Percentiles rank a stretch among this genome's conserved stretches.
Conservation (phyloP, 495 filamentous ascomycete species). For the Aspergillus coremiiformis region DNA sequence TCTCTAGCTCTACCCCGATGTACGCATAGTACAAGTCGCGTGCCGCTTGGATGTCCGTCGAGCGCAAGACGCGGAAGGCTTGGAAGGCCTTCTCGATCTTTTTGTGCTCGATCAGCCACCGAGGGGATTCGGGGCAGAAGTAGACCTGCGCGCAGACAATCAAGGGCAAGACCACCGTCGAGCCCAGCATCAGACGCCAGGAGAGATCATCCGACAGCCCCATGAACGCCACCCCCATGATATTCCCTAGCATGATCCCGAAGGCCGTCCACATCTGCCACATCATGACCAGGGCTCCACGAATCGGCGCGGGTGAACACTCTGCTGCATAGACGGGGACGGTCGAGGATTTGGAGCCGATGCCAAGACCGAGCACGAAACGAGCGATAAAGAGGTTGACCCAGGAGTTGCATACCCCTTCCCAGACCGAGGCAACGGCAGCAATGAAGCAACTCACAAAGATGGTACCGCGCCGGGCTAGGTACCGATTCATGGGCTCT, state of each 20-base stretch:
- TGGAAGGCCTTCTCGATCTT: conserved; percentile 37
- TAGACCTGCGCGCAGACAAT: conserved; percentile 47
- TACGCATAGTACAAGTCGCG: conserved; percentile 51
- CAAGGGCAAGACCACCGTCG: conserved; percentile 35
- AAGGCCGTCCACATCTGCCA: conserved; percentile 67
- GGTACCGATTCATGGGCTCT: conserved; percentile 49
- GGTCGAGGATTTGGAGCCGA: conserved; percentile 52
- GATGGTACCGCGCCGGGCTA: conserved; percentile 53
- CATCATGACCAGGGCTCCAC: conserved; percentile 55
- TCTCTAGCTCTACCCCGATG: conserved; percentile 39
- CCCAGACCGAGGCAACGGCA: conserved; percentile 43
- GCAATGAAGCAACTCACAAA: conserved; percentile 45
- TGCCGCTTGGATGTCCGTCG: conserved; percentile 41
- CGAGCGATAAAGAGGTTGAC: conserved; percentile 47
- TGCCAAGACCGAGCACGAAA: conserved; percentile 55
- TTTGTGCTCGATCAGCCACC: conserved; percentile 56
- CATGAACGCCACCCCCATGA: conserved; percentile 62
- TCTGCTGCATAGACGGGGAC: conserved; percentile 55
- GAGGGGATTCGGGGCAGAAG: conserved; percentile 59
- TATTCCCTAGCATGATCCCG: conserved; percentile 72
- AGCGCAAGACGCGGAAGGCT: conserved; percentile 39
- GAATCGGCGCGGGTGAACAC: conserved; percentile 48
- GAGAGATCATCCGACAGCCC: conserved; percentile 27
- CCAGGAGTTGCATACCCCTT: conserved; percentile 45
- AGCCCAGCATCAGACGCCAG: conserved; percentile 44